Percentiles rank a stretch among this genome's conserved stretches.
Evolutionary conservation across 495 filamentous ascomycete genomes (phyloP).

Genomic region (Daldinia bambusicola): DNA sequence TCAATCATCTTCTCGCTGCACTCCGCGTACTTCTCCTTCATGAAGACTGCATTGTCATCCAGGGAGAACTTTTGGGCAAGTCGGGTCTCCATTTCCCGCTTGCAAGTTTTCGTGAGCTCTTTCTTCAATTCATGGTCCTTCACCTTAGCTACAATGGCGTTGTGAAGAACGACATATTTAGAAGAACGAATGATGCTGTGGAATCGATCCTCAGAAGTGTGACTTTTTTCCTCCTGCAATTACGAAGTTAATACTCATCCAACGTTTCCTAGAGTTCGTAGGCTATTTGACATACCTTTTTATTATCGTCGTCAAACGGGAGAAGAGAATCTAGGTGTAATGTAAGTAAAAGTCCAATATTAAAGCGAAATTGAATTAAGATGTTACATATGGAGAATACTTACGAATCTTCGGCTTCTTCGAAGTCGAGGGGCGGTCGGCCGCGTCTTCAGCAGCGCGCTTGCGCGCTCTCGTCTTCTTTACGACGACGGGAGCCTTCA

Average conservation of each 20-base stretch:
- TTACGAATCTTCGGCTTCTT: not conserved
- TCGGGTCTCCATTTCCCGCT: too few species aligned
- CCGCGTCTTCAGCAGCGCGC: not conserved
- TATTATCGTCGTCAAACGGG: not conserved
- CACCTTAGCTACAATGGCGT: not conserved
- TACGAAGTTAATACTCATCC: not conserved
- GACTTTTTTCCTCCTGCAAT: not conserved
- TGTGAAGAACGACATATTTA: not conserved
- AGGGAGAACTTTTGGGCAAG: too few species aligned
- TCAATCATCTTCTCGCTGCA: too few species aligned
- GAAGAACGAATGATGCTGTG: not conserved
- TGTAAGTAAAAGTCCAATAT: constrained; percentile 2
- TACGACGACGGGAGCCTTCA: too few species aligned
- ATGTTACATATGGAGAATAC: not conserved
- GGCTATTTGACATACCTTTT: not conserved
- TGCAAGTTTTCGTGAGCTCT: not conserved
- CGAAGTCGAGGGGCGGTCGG: too few species aligned
- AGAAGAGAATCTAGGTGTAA: not conserved
- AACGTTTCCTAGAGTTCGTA: not conserved
- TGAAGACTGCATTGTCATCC: not conserved
- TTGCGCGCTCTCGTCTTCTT: too few species aligned
- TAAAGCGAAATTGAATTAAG: not conserved
- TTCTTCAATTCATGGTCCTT: not conserved
- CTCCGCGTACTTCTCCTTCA: not conserved
- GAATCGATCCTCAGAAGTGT: not conserved